These are phyloP conservation scores for cucumber (Cucumis sativus) DNA, from an alignment of 306 rosid species.

Conservation along the genomic window Cucumber_9930_V3 NC_026655.2:23260001-23260500, in stretches of 20 bases:
- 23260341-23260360: neutral
- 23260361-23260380: neutral
- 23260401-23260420: neutral
- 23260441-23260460: too few relatives aligned
- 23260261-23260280: neutral
- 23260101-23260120: conserved; percentile 3
- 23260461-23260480: too few relatives aligned
- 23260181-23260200: neutral
- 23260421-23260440: too few relatives aligned
- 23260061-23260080: neutral
- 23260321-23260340: neutral
- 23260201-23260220: neutral
- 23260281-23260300: neutral
- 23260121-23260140: neutral
- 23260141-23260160: conserved; percentile 10
- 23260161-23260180: neutral
- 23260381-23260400: neutral
- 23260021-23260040: too few relatives aligned
- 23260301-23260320: neutral
- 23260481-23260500: too few relatives aligned
- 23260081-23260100: conserved; percentile 2
- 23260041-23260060: neutral
- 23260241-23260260: neutral
- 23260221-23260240: neutral
- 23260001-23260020: neutral